phyloP scores from a whole-genome alignment of 2,329 filamentous ascomycete species.

The Metarhizium guizhouense region DNA sequence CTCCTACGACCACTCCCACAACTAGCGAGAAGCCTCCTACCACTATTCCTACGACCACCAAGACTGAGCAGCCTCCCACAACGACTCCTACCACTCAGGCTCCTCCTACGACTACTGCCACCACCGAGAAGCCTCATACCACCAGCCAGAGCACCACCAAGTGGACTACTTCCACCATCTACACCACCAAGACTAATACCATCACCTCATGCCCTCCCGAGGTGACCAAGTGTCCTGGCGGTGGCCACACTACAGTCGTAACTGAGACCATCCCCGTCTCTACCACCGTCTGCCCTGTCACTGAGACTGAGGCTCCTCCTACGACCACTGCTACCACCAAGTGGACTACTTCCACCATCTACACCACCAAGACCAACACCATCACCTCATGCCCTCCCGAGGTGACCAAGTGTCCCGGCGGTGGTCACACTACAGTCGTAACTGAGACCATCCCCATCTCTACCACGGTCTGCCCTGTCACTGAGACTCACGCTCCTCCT shows the following conservation, averaged over 20 bases:
- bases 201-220: constrained; percentile 20
- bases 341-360: constrained; percentile 23
- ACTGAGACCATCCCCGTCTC: constrained; percentile 23
- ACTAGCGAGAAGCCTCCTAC: constrained; percentile 8
- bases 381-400: constrained; percentile 20
- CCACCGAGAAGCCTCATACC: constrained; percentile 3
- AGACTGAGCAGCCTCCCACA: constrained; percentile 2
- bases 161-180: constrained; percentile 23
- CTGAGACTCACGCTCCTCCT: constrained; percentile 5
- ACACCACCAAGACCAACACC: constrained; percentile 17
- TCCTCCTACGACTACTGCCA: constrained; percentile 4
- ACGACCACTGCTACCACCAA: constrained; percentile 8
- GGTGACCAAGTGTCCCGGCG: constrained; percentile 21
- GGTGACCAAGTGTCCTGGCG: constrained; percentile 21
- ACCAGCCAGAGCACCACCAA: constrained; percentile 7
- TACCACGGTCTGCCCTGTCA: constrained; percentile 35
- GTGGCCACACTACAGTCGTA: constrained; percentile 14
- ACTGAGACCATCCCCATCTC: constrained; percentile 24
- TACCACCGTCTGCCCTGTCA: constrained; percentile 35
- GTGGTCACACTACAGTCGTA: constrained; percentile 14
- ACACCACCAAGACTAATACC: constrained; percentile 17
- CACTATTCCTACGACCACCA: constrained; percentile 6
- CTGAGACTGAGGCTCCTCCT: constrained; percentile 7
- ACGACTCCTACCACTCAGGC: constrained; percentile 6
- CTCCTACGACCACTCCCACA: not conserved